Evolutionary conservation across 768 basidiomycete species (phyloP), one percentile per base, ranked within the genome.

Genomic region (Coprinellus micaceus): DNA sequence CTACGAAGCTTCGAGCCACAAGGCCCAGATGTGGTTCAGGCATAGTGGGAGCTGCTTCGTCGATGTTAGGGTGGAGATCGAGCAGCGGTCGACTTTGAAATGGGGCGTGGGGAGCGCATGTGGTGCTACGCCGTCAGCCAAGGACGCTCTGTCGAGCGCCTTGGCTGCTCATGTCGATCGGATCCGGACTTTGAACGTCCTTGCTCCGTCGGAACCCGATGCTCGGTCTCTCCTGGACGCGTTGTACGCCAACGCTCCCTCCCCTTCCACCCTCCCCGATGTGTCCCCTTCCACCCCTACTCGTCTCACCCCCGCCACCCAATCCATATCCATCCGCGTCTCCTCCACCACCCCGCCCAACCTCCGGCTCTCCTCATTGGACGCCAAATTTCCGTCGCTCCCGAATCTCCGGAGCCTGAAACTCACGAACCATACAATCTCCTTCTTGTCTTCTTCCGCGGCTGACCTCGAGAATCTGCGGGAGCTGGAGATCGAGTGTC

Each of bases 1-100:
- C 25, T 59, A 63, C 26, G 59, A 51, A 1, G 44, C 46, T 9
- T 58, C 61, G 12, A 47, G 43, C 1, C 45, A 53, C 10, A 76
- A 76, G 54, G 62, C 67, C n/a, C 53, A 60, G 15, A 43, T 64
- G 7, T 74, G 71, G 71, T 67, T 74, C 37, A 47, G 60, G 1
- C 64, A 64, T 58, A 64, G 67, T 5, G 64, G 66, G 19, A 63
- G 64, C 2, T 70, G 68, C 44, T 53, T 52, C 11, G 36, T 72
- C 13, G 53, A 63, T 53, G 55, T 71, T 19, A 49, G 58, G 48
- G 53, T 67, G 36, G 60, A 66, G 49, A 45, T 63, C 37, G 15
- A 48, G 30, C 46, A 45, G 36, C 19, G 21, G 25, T 41, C 41
- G 15, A 19, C 33, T 26, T 43, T 5, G 7, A 33, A 33, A 6